Conservation (phyloP, 495 filamentous ascomycete species). For the Neurospora sp. region DNA sequence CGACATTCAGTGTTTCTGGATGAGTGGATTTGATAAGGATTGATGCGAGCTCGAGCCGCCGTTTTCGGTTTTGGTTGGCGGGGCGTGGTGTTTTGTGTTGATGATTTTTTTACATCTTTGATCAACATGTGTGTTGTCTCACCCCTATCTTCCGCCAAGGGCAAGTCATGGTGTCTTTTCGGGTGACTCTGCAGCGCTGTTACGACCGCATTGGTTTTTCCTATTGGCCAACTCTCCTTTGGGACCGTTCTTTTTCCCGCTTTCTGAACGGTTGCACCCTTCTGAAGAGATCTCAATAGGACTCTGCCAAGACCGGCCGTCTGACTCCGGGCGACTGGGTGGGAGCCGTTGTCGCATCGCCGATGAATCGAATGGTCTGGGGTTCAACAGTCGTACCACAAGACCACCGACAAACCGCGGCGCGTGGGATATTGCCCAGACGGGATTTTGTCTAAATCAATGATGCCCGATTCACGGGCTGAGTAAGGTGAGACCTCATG, state of each 20-base stretch:
- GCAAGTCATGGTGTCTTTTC: neutral
- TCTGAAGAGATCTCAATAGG: neutral
- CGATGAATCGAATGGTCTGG: neutral
- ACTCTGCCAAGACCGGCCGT: neutral
- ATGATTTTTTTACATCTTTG: slow-evolving; percentile 33
- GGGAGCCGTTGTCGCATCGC: neutral
- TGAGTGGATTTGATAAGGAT: neutral
- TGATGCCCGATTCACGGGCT: neutral
- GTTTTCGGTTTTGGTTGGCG: slow-evolving; percentile 25
- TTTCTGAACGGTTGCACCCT: neutral
- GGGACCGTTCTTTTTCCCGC: neutral
- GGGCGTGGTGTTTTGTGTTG: slow-evolving; percentile 25
- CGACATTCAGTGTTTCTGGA: neutral
- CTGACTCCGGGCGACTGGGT: neutral
- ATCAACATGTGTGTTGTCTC: neutral
- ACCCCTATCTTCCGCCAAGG: neutral
- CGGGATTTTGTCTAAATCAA: neutral
- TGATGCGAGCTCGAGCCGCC: slow-evolving; percentile 27
- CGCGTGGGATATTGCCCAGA: neutral
- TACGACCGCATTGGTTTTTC: neutral
- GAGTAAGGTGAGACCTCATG: neutral
- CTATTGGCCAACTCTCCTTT: neutral
- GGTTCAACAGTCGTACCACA: neutral
- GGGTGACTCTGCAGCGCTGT: neutral
- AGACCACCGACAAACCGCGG: neutral